Conservation (phyloP, 2,329 filamentous ascomycete genomes). For the Alternaria panax region DNA sequence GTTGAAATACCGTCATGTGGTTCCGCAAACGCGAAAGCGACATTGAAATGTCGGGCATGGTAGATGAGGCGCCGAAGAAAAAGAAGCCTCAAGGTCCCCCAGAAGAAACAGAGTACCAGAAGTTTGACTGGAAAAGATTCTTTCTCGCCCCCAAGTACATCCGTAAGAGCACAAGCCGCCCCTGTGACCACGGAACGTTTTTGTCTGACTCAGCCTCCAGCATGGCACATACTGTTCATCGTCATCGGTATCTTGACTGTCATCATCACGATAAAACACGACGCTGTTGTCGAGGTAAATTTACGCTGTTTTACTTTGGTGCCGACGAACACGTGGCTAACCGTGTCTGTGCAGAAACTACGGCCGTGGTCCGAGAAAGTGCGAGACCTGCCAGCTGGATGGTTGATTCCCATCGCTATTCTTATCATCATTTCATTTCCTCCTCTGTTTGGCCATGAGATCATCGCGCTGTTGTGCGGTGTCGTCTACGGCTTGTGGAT, state of each 20-base stretch:
- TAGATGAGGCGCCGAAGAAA: constrained; percentile 21
- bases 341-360: constrained; percentile 29
- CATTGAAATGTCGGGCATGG: constrained; percentile 42
- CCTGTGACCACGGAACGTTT: not conserved
- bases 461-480: constrained; percentile 45
- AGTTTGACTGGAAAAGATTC: constrained; percentile 45
- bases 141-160: constrained; percentile 47
- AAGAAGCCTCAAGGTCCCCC: constrained; percentile 21
- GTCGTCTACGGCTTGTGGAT: constrained; percentile 47
- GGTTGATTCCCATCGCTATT: constrained; percentile 46
- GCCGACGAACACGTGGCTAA: constrained; percentile 15
- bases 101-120: constrained; percentile 44
- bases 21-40: constrained; percentile 35
- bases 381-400: constrained; percentile 45
- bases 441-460: constrained; percentile 46
- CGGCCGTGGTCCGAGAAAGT: constrained; percentile 47
- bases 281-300: constrained; percentile 43
- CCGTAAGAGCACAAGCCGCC: constrained; percentile 30
- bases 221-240: constrained; percentile 44
- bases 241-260: constrained; percentile 36
- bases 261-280: constrained; percentile 40
- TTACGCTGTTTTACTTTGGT: not conserved
- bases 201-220: constrained; percentile 26
- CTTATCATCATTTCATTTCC: constrained; percentile 47
- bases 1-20: constrained; percentile 22